Base-by-base conservation (phyloP, 352 stramenopile genomes). In the Pythium aristosporum region DNA sequence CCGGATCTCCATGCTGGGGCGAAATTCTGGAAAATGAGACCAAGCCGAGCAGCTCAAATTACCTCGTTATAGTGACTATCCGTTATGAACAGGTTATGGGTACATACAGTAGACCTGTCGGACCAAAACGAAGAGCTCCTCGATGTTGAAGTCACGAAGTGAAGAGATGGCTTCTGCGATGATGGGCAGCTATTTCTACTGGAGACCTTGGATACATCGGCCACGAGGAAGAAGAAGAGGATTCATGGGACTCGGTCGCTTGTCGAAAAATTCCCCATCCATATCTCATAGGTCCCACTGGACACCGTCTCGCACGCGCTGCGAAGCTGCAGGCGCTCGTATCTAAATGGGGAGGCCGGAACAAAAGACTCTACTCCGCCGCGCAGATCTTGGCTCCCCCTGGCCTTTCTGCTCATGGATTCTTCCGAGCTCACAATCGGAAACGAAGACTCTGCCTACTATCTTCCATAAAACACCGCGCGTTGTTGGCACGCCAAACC, bases 1-100 rank as follows among this genome's bases (percentile, higher is more conserved):
- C 7, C 49, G 63, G 43, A 64, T 42, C 39, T 62, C 47, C 54
- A 68, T 68, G 28, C 37, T 68, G 3, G 7, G 37, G 36, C 5
- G 15, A 32, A 2, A 21, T 50, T 57, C 20, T 47, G n/a, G 30
- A 44, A 39, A 9, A 20, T 53, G 42, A 16, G 18, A 44, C 41
- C n/a, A 47, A 18, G 11, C 21, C n/a, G 7, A 43, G 37, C 37
- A 6, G 37, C 3, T 39, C 8, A 39, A 13, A 39, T 39, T 32
- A 12, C 5, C 44, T 50, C 44, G 44, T 1, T 8, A 32, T 9
- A 32, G 44, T 50, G n/a, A 32, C 44, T 50, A n/a, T n/a, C 44
- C 11, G 44, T 20, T 28, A 36, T n/a, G 21, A 49, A 41, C 18
- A 4, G 47, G 21, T 37, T 25, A 37, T 2, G 2, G 49, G 25